Evolutionary conservation across 2,329 filamentous ascomycete species (phyloP), one percentile per base, ranked within the genome.

Genomic region (Aspergillus pseudoviridinutans): DNA sequence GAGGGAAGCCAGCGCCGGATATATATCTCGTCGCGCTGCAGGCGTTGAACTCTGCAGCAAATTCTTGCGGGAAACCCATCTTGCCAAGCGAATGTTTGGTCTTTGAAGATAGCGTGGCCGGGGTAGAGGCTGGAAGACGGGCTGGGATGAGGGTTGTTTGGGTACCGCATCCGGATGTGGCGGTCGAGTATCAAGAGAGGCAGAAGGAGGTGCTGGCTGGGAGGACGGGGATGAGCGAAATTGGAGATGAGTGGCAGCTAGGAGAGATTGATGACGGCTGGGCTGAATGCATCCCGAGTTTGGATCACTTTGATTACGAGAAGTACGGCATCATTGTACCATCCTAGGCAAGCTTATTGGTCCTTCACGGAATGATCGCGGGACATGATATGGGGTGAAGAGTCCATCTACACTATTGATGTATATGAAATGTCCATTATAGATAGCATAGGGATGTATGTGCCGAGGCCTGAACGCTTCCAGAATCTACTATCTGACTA

Each of bases 251-350:
- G 12, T 35, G 32, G 32, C 32, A 35, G 32, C 32, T 17, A 35
- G 32, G 32, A 17, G 32, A 35, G 12, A 35, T 74, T 49, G 71
- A 72, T 44, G 74, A 78, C 54, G 74, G 72, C 24, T 78, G 72
- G 73, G 74, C 65, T 54, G 71, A 74, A 57, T 63, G 64, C 22
- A 66, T 78, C 35, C 27, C 51, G 0, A 76, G 62, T 54, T 50
- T 79, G 27, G 74, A 76, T 57, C 47, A 71, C 24, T 78, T 78
- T 27, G 63, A 72, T 28, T 77, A 76, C 35, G 65, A 66, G 50
- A 73, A 67, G 50, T 78, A 73, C 49, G 71, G 72, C 10, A 72
- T 76, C 25, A 28, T 64, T 35, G 35, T 49, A 35, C 32, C 1
- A 4, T 35, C 32, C 4, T 35, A 35, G 29, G 12, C 14, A 6